Base-by-base conservation (phyloP, 2,329 filamentous ascomycete genomes). In the Alternaria arbusti region DNA sequence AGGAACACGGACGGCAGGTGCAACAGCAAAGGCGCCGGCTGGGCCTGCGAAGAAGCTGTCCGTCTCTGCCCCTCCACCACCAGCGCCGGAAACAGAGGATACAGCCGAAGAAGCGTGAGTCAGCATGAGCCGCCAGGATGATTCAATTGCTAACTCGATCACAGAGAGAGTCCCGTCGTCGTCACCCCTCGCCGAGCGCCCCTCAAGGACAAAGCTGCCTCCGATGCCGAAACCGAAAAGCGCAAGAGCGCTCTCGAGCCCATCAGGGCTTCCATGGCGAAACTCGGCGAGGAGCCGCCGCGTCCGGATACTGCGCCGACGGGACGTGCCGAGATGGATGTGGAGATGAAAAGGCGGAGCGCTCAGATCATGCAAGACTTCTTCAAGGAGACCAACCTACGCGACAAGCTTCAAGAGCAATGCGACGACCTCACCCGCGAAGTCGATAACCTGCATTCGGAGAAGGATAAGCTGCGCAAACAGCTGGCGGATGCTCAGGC, bases 311-410 rank as follows among this genome's bases (percentile, higher is more conserved):
- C 76, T 12, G 75, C 77, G 9, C 78, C 78, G 32, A 74, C 67
- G 46, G 74, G 73, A 36, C 63, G 74, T 20, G 72, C 68, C 13
- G 76, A 78, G 50, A 63, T 70, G 56, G 75, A 79, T 23, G 55
- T 72, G 13, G 78, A 80, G 52, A 74, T 68, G 49, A 75, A 74
- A 62, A 61, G 75, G 20, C 72, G 72, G 52, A 78, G 74, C 64
- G 72, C 72, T 7, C 72, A 78, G 63, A 74, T 79, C 46, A 79
- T 80, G 78, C 77, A 79, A 25, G 77, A 80, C 64, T 80, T 80
- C 65, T 77, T 80, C 71, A 78, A 77, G 64, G 78, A 80, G 67
- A 80, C 78, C 3, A 78, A 66, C 30, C 49, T 74, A n/a, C 73
- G 78, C 55, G 78, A 80, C 54, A 66, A 75, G 66, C 70, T 80